These are phyloP conservation scores for Phytophthora europaea DNA, from an alignment of 352 stramenopile genomes.

Conservation along the genomic window DNA sequence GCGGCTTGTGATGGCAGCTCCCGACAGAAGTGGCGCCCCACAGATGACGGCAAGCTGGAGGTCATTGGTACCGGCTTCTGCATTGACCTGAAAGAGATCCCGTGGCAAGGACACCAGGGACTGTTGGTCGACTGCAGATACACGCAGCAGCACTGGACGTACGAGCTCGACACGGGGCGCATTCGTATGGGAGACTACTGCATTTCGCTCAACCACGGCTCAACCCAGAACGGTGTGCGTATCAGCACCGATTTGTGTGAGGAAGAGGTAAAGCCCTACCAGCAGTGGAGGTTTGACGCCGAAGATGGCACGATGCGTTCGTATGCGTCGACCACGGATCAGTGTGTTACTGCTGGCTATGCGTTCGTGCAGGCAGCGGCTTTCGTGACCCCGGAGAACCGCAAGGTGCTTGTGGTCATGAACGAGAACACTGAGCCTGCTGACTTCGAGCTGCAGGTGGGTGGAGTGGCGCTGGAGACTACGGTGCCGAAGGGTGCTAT, in stretches of 20 bases:
- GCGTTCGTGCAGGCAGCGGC: constrained; percentile 71
- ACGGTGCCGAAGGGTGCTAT: constrained; percentile 67
- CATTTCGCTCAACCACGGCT: constrained; percentile 70
- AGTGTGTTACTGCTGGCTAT: constrained; percentile 82
- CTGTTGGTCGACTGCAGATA: constrained; percentile 72
- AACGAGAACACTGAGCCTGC: constrained; percentile 85
- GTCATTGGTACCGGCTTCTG: constrained; percentile 64
- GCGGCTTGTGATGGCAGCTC: constrained; percentile 65
- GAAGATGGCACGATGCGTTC: constrained; percentile 60
- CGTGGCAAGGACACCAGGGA: constrained; percentile 59
- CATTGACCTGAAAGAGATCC: constrained; percentile 40
- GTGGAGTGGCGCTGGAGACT: constrained; percentile 47
- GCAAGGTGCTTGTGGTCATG: constrained; percentile 80
- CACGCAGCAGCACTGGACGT: constrained; percentile 72
- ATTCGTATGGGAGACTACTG: constrained; percentile 69
- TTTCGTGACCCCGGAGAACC: constrained; percentile 77
- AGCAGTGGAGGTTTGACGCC: constrained; percentile 67
- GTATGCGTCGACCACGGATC: constrained; percentile 38
- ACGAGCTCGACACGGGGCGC: constrained; percentile 43
- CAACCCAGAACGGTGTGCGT: constrained; percentile 50
- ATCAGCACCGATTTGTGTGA: constrained; percentile 57
- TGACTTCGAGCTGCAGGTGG: constrained; percentile 66
- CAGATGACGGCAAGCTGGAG: constrained; percentile 72
- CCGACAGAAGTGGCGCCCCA: constrained; percentile 42
- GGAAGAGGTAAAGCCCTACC: constrained; percentile 36